Base-by-base conservation (phyloP, 2,329 filamentous ascomycete genomes). In the Leptographium galeiforme region DNA sequence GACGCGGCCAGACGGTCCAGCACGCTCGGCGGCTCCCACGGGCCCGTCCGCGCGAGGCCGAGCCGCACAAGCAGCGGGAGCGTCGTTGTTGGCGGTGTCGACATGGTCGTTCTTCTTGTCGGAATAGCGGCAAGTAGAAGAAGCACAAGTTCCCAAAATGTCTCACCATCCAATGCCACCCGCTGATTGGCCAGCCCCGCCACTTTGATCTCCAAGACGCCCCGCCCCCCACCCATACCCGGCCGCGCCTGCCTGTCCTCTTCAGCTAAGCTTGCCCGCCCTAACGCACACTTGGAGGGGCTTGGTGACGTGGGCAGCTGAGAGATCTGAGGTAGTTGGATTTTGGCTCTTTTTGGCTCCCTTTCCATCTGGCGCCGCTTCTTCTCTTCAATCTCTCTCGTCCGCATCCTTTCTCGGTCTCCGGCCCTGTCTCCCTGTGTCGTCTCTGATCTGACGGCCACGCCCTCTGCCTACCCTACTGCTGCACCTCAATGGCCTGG, bases 1-100 rank as follows among this genome's bases (percentile, higher is more conserved):
- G 85, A 87, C 48, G 75, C 69, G 55, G 90, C 69, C 40, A 89
- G 63, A 58, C 79, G 76, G 65, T 85, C 81, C 50, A 85, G 69
- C 34, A 80, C 61, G 46, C 73, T 79, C 43, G 70, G 71, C 38
- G 56, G 52, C 13, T 62, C 60, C 60, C 60, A 62, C 10, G 50
- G 52, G 18, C 47, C 44, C 10, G 50, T 2, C 40, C 54, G 59
- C 10, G 54, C 33, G 25, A 62, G 56, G 12, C 61, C 59, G 13
- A 61, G 53, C 6, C 52, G 53, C 13, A 39, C 50, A 4, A 61
- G 56, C 38, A 58, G 53, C 33, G 44, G 14, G 5, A 25, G 25
- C 25, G 25, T 25, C 25, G 25, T 2, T 5, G 25, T 25, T 25
- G 25, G 25, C 5, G 25, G 25, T 25, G 32, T 7, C 18, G 36